Evolutionary conservation across 2,329 filamentous ascomycete species (phyloP).

Genomic region (Pseudogymnoascus sp.): DNA sequence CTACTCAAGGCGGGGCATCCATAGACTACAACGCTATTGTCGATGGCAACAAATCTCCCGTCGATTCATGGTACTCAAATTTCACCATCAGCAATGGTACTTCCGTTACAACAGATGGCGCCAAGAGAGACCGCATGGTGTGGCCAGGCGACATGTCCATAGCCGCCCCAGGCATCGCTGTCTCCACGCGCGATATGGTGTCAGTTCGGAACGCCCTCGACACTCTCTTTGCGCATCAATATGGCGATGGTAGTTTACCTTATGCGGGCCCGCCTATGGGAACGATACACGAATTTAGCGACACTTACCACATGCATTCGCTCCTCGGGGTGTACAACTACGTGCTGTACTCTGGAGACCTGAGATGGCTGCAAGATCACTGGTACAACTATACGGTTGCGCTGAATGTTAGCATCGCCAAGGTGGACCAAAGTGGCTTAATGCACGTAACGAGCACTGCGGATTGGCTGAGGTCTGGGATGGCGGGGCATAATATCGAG

Average conservation of each 20-base stretch:
- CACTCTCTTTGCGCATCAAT: constrained; percentile 36
- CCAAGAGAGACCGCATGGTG: constrained; percentile 52
- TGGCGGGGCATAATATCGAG: constrained; percentile 27
- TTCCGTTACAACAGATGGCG: constrained; percentile 41
- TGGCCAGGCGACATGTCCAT: constrained; percentile 59
- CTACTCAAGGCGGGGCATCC: constrained; percentile 30
- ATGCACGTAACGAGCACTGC: constrained; percentile 41
- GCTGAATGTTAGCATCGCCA: constrained; percentile 37
- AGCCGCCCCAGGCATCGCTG: constrained; percentile 46
- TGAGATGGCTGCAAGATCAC: constrained; percentile 38
- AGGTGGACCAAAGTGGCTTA: constrained; percentile 34
- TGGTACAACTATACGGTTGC: constrained; percentile 45
- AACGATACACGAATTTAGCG: constrained; percentile 34
- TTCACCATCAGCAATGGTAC: constrained; percentile 28
- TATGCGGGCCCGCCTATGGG: constrained; percentile 43
- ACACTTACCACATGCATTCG: constrained; percentile 53
- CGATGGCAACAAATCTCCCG: constrained; percentile 26
- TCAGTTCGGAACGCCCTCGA: constrained; percentile 45
- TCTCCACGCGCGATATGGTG: constrained; percentile 48
- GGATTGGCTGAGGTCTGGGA: constrained; percentile 26
- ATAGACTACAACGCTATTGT: constrained; percentile 31
- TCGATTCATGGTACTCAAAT: constrained; percentile 29
- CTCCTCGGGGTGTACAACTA: constrained; percentile 55
- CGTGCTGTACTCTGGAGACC: constrained; percentile 48
- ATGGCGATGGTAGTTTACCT: constrained; percentile 37